Conservation (phyloP, 768 basidiomycete species). For the Coprinopsis marcescibilis region DNA sequence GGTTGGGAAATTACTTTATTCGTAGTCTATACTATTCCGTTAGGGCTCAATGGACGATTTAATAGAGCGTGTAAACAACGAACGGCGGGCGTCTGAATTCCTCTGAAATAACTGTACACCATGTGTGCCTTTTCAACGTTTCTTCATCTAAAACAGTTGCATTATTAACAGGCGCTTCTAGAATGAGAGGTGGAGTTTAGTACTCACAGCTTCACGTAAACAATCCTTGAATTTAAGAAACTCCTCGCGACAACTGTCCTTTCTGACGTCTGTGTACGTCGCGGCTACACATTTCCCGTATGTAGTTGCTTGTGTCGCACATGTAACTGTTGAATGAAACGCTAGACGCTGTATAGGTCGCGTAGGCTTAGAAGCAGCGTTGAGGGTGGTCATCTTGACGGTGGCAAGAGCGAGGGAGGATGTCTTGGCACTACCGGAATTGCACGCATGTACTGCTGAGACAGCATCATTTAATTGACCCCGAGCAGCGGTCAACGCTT, state of each 20-base stretch:
- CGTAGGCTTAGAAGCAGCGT: constrained; percentile 25
- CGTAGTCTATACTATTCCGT: constrained; percentile 8
- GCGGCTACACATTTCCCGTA: constrained; percentile 90
- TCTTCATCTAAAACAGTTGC: constrained; percentile 24
- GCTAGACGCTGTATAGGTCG: constrained; percentile 61
- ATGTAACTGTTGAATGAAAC: constrained; percentile 66
- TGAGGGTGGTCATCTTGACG: constrained; percentile 21
- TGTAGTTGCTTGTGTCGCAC: constrained; percentile 59
- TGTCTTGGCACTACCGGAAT: too few species aligned
- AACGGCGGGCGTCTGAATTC: background rate
- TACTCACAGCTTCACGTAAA: constrained; percentile 69
- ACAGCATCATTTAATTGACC: background rate
- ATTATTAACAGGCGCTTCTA: background rate
- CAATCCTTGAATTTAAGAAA: constrained; percentile 83
- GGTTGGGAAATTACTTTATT: constrained; percentile 14
- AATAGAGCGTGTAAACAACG: constrained; percentile 1
- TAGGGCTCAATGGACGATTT: background rate
- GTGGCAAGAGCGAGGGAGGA: background rate
- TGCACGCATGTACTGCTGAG: too few species aligned
- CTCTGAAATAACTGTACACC: too few species aligned
- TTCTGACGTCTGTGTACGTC: constrained; percentile 77
- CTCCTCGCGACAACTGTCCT: constrained; percentile 80
- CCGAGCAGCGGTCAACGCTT: background rate
- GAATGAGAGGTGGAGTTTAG: background rate
- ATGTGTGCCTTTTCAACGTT: too few species aligned